Evolutionary conservation across 306 rosid genomes (phyloP), one percentile per base, ranked within the genome.

Genomic region (Quillaja saponaria): DNA sequence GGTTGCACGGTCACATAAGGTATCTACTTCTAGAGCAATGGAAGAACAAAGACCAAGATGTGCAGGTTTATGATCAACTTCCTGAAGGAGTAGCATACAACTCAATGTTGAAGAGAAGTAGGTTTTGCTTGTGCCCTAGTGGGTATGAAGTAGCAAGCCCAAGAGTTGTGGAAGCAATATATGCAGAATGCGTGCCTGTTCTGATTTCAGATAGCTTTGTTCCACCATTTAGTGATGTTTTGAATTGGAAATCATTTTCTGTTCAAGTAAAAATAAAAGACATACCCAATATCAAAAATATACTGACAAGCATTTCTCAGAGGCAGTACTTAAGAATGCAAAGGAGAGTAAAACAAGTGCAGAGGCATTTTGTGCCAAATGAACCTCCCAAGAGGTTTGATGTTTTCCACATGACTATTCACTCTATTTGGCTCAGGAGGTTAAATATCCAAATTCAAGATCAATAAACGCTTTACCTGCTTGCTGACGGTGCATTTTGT

Each of bases 391-490:
- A 75, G 63, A 80, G 83, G 52, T 82, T 71, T 45, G 87, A 82
- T 49, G 46, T 79, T 37, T 85, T 81, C 20, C 85, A 81, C 13
- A 79, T 84, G 90, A 76, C 55, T 55, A 15, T 79, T 10, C 85
- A 85, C 73, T 85, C 91, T 34, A 61, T 81, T 68, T 82, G 87
- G 85, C 91, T 79, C 13, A 74, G 85, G 37, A 82, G 91, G 46
- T 55, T 82, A 70, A 85, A 77, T 42, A 55, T 77, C 58, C 77
- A 15, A 13, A 74, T 78, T 72, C 67, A 55, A 25, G 76, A 77
- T 46, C 61, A 40, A 33, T 37, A 34, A 66, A n/a, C n/a, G n/a
- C n/a, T n/a, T n/a, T n/a, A n/a, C n/a, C n/a, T n/a, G n/a, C n/a
- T 33, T 7, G 55, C n/a, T 3, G 15, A 35, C 13, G 44, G 56